These are phyloP conservation scores for Phoma sp. DNA, from an alignment of 2,329 filamentous ascomycete species.

Conservation along the genomic window DNA sequence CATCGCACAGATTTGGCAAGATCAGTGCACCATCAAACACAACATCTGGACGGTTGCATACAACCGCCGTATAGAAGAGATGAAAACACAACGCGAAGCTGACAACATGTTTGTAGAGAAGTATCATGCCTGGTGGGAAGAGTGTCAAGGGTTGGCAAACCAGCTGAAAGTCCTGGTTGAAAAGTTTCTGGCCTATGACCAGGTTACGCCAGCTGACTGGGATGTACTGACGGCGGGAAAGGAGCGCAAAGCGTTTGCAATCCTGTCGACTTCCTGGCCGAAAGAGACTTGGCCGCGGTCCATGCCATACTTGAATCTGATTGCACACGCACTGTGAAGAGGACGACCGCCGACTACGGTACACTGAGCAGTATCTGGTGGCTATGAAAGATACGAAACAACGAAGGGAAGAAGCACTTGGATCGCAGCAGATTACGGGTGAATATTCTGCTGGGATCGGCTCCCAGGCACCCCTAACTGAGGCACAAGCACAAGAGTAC, in stretches of 20 bases:
- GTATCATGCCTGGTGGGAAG: background rate
- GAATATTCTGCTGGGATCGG: background rate
- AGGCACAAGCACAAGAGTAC: background rate
- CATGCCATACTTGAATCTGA: background rate
- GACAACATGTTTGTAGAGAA: background rate
- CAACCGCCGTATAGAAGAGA: background rate
- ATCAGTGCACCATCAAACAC: background rate
- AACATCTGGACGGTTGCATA: background rate
- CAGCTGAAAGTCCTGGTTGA: background rate
- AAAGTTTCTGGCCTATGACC: background rate
- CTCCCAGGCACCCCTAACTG: background rate
- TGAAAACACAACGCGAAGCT: background rate
- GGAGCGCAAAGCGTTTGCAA: background rate
- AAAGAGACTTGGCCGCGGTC: background rate
- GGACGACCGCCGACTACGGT: background rate
- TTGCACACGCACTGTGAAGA: background rate
- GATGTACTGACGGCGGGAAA: background rate
- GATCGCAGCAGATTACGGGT: background rate
- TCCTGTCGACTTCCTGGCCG: background rate
- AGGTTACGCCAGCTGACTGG: background rate
- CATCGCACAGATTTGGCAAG: background rate
- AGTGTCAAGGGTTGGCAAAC: background rate
- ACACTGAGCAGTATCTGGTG: background rate
- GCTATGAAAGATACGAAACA: background rate
- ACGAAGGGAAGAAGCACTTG: background rate